These are phyloP conservation scores for Hygrophorus russula DNA, from an alignment of 768 basidiomycete species.

Conservation along the genomic window DNA sequence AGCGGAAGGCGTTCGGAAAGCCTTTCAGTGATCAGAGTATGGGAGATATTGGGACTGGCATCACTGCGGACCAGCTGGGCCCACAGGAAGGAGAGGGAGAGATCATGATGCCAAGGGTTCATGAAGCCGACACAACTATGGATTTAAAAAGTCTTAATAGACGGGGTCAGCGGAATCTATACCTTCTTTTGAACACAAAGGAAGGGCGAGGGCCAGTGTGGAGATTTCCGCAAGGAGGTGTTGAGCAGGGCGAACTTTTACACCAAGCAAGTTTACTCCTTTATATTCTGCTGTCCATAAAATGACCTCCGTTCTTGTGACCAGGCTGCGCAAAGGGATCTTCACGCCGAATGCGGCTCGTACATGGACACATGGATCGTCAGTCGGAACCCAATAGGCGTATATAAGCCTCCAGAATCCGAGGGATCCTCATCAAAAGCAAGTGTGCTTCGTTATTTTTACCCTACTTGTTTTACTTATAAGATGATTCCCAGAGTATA, in stretches of 20 bases:
- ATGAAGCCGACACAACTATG: conserved; percentile 44
- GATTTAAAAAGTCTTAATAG: conserved; percentile 75
- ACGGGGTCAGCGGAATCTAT: conserved; percentile 76
- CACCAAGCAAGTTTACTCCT: conserved; percentile 53
- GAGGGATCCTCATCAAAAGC: conserved; percentile 26
- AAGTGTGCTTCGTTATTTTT: conserved; percentile 6
- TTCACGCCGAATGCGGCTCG: conserved; percentile 62
- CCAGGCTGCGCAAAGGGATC: conserved; percentile 65
- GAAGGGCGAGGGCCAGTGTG: conserved; percentile 46
- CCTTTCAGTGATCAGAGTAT: conserved; percentile 37
- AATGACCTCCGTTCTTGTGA: conserved; percentile 4
- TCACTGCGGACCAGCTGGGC: conserved; percentile 39
- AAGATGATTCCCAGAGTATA: conserved; percentile 33
- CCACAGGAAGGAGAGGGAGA: conserved; percentile 52
- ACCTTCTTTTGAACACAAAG: conserved; percentile 58
- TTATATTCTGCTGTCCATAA: background rate
- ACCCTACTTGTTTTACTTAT: background rate
- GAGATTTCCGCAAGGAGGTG: conserved; percentile 68
- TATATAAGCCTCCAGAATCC: conserved; percentile 41
- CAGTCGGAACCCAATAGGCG: conserved; percentile 79
- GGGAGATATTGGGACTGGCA: conserved; percentile 27
- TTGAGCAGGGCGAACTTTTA: conserved; percentile 55
- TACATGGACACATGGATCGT: conserved; percentile 93
- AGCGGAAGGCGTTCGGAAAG: conserved; percentile 63
- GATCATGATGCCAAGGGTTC: conserved; percentile 47